phyloP scores from a whole-genome alignment of 805 yeast species.

The Sugiyamaella lignohabitans region DNA sequence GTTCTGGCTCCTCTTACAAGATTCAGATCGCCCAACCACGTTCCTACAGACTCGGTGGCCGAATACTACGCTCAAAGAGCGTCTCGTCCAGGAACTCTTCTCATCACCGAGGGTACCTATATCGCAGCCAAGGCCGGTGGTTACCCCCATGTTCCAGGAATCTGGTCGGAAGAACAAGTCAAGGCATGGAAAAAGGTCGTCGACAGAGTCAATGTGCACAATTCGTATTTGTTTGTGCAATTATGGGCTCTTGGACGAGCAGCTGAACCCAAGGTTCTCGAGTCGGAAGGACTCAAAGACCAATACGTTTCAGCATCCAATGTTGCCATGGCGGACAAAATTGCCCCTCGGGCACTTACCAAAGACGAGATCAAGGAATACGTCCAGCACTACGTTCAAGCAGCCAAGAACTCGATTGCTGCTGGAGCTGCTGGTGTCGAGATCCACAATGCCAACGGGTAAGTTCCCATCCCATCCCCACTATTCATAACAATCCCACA shows the following conservation, averaged over 20 bases:
- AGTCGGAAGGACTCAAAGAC: constrained; percentile 1
- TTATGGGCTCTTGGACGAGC: constrained; percentile 40
- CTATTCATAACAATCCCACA: too few relatives aligned
- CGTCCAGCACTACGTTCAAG: constrained; percentile 37
- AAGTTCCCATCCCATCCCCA: too few relatives aligned
- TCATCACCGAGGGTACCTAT: constrained; percentile 54
- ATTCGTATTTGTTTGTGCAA: constrained; percentile 37
- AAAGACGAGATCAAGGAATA: constrained; percentile 37
- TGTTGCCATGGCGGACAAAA: background rate
- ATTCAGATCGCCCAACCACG: constrained; percentile 31
- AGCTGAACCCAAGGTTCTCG: constrained; percentile 1
- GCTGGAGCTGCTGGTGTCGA: constrained; percentile 60
- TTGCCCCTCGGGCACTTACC: constrained; percentile 37
- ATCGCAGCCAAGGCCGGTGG: constrained; percentile 38
- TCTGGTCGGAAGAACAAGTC: constrained; percentile 28
- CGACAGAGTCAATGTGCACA: constrained; percentile 41
- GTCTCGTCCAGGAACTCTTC: constrained; percentile 47
- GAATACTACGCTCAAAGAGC: constrained; percentile 55
- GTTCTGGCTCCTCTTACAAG: constrained; percentile 50
- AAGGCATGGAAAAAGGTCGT: constrained; percentile 35
- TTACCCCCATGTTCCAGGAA: constrained; percentile 23
- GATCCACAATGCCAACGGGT: constrained; percentile 50
- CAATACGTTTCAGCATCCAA: constrained; percentile 9
- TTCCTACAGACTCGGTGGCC: constrained; percentile 41
- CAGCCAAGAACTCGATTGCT: constrained; percentile 46